Percentiles rank a stretch among this genome's conserved stretches.
These are phyloP conservation scores for Puccinia polysora DNA, from an alignment of 1,284 basidiomycete species.

Conservation along the genomic window DNA sequence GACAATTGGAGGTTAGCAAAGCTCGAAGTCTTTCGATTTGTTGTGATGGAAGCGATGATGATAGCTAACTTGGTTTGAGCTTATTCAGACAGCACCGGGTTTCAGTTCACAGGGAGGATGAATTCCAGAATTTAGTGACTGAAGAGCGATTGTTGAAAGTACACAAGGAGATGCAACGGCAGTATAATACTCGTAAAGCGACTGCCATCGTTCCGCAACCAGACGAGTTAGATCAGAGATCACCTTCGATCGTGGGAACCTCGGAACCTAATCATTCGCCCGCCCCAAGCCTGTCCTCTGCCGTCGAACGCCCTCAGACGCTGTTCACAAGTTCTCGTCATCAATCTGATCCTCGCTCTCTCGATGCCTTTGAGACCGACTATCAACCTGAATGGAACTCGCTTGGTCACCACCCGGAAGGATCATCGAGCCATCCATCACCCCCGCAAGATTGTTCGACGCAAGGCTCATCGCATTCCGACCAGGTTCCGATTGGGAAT, in stretches of 20 bases:
- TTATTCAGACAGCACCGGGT: conserved; percentile 27
- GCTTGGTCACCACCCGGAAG: no score
- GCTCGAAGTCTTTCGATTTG: background rate
- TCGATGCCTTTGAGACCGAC: background rate
- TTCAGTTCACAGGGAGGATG: conserved; percentile 26
- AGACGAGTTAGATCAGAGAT: conserved; percentile 1
- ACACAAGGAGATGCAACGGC: conserved; percentile 37
- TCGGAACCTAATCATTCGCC: conserved; percentile 13
- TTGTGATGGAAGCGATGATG: background rate
- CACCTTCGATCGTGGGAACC: background rate
- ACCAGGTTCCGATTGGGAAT: no score
- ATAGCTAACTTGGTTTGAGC: background rate
- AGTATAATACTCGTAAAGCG: conserved; percentile 23
- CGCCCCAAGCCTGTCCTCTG: background rate
- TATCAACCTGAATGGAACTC: no score
- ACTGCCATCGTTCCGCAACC: conserved; percentile 9
- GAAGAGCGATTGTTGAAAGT: conserved; percentile 32
- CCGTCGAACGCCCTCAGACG: no score
- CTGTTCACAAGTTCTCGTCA: background rate
- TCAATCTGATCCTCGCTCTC: conserved; percentile 2
- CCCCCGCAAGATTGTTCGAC: no score
- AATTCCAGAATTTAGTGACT: conserved; percentile 12
- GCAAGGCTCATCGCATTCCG: no score
- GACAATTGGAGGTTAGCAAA: conserved; percentile 40
- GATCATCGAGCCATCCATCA: no score